Conservation (phyloP, 2,329 filamentous ascomycete genomes). For the Colletotrichum theobromicola region DNA sequence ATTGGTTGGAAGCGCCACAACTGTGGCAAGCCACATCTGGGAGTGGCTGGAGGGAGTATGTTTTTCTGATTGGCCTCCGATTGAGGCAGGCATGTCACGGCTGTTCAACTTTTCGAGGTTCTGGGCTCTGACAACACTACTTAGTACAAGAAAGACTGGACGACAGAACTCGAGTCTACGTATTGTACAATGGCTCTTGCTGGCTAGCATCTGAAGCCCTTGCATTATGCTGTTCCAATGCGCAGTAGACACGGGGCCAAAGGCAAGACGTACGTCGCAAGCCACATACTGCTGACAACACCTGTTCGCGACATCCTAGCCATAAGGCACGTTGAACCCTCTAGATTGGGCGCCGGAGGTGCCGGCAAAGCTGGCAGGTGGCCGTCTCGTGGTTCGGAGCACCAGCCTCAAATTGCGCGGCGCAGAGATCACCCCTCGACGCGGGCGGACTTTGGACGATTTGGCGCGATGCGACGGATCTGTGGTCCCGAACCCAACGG, state of each 20-base stretch:
- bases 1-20: conserved; percentile 5
- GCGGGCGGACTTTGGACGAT: not conserved
- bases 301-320: not conserved
- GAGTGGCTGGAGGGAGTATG: not conserved
- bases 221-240: not conserved
- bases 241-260: not conserved
- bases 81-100: not conserved
- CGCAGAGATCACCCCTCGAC: not conserved
- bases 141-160: not conserved
- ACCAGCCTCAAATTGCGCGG: not conserved
- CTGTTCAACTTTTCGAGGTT: not conserved
- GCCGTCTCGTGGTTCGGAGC: not conserved
- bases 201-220: not conserved
- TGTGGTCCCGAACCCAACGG: not conserved
- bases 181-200: not conserved
- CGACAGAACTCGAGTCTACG: not conserved
- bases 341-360: not conserved
- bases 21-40: not conserved
- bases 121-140: not conserved
- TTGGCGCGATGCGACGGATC: not conserved
- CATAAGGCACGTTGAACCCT: not conserved
- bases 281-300: not conserved
- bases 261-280: not conserved
- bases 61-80: not conserved
- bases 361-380: not conserved